Base-by-base conservation (phyloP, 192 early-diverging fungal species). In the Entomortierella chlamydospora region DNA sequence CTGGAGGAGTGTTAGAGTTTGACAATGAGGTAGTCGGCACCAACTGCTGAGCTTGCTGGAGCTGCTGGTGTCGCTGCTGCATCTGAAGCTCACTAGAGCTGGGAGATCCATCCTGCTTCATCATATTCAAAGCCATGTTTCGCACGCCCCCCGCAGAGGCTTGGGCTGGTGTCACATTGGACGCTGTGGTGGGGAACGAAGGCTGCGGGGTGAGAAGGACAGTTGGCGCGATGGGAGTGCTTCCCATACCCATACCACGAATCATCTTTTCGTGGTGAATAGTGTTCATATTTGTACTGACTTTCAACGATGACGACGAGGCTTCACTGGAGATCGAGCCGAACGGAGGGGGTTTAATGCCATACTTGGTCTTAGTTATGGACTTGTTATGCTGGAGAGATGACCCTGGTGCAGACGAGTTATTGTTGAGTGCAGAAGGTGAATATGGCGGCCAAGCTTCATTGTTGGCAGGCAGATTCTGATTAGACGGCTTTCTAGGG, bases 171-270 rank as follows among this genome's bases (percentile, higher is more conserved):
- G n/a, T n/a, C n/a, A n/a, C n/a, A n/a, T n/a, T 39, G n/a, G 42
- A 4, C 8, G 61, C 22, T 17, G 67, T 61, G 20, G 61, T 58
- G 9, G 67, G 68, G 51, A 79, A 70, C 8, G 67, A 70, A 6
- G 76, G 76, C 31, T 79, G 76, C 28, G 76, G 76, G 1, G 76
- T 70, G 10, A 79, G 57, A 12, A 79, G 68, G 18, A 79, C 76
- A 2, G 68, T 18, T 17, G 76, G 76, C 4, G 68, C 12, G 31
- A 79, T 70, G 4, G 67, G 76, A 3, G 76, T 79, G 43, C 68
- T 70, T 50, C 76, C 76, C 76, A 79, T 79, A 20, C 76, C 76
- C 76, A 79, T 79, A 15, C 76, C 76, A 11, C 76, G 76, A 42
- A 79, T 66, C 76, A 79, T 79, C 20, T 79, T 79, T 17, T 79